These are phyloP conservation scores for Aspergillus ochraceus DNA, from an alignment of 2,329 filamentous ascomycete genomes.

Conservation along the genomic window DNA sequence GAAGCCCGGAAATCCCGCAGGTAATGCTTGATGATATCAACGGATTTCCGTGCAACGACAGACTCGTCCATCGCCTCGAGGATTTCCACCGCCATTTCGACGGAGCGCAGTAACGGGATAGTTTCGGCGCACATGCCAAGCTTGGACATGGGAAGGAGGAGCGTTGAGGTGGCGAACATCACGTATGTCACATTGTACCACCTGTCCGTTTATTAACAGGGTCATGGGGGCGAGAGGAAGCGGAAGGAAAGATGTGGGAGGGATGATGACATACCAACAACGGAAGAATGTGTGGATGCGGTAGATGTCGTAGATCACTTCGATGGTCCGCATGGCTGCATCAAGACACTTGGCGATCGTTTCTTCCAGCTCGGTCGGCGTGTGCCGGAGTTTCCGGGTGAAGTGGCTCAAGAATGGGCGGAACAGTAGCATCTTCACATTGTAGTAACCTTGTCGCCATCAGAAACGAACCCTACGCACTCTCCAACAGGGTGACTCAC, in stretches of 20 bases:
- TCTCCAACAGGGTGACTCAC: conserved; percentile 25
- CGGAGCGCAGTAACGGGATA: conserved; percentile 27
- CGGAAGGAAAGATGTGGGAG: background rate
- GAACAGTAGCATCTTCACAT: conserved; percentile 43
- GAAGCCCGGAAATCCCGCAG: conserved; percentile 29
- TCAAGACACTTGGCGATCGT: conserved; percentile 40
- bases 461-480: background rate
- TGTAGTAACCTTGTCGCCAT: conserved; percentile 35
- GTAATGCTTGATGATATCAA: conserved; percentile 37
- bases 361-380: conserved; percentile 27
- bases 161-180: conserved; percentile 41
- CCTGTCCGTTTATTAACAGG: conserved; percentile 16
- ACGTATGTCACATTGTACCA: conserved; percentile 47
- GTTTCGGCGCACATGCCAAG: conserved; percentile 29
- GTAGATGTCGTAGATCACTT: conserved; percentile 42
- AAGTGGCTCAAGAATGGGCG: conserved; percentile 36
- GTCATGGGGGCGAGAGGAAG: background rate
- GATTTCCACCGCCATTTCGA: conserved; percentile 42
- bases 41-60: conserved; percentile 41
- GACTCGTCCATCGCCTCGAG: conserved; percentile 46
- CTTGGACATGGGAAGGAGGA: conserved; percentile 37
- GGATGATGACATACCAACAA: conserved; percentile 35
- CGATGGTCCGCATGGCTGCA: conserved; percentile 41
- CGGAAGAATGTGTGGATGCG: conserved; percentile 42
- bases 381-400: conserved; percentile 28